phyloP scores from a whole-genome alignment of 108 stramenopile species.

The Nitzschia sp. region DNA sequence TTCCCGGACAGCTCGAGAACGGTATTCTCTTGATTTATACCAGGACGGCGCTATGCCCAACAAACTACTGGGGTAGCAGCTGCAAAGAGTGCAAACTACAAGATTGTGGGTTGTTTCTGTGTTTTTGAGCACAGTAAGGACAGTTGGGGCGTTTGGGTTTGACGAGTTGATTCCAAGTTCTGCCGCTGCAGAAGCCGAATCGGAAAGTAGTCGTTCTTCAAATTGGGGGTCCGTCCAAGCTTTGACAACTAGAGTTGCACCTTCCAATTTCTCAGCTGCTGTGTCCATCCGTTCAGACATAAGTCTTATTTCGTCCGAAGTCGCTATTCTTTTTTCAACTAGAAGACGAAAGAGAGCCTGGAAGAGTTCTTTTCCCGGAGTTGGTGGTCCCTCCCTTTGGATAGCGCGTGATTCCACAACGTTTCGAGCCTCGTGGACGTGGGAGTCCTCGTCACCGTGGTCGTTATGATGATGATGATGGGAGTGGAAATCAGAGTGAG shows the following conservation, averaged over 20 bases:
- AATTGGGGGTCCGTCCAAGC: slow-evolving; percentile 58
- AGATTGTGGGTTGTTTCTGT: slow-evolving; percentile 55
- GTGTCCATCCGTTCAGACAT: slow-evolving; percentile 45
- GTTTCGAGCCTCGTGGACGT: slow-evolving; percentile 36
- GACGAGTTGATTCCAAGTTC: slow-evolving; percentile 54
- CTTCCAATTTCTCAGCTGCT: slow-evolving; percentile 30
- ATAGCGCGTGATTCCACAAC: slow-evolving; percentile 40
- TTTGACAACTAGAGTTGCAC: slow-evolving; percentile 42
- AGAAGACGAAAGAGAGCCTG: slow-evolving; percentile 32
- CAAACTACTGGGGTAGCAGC: slow-evolving; percentile 59
- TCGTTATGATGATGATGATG: slow-evolving; percentile 19
- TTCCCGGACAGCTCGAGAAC: slow-evolving; percentile 67
- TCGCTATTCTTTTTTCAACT: slow-evolving; percentile 26
- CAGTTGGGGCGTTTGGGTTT: slow-evolving; percentile 68
- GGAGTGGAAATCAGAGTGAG: slow-evolving; percentile 15
- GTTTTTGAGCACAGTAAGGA: slow-evolving; percentile 52
- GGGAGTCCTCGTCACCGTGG: slow-evolving; percentile 23
- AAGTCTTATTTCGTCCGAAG: slow-evolving; percentile 34
- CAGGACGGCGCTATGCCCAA: slow-evolving; percentile 64
- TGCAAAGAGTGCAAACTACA: slow-evolving; percentile 67
- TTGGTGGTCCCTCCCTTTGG: slow-evolving; percentile 34
- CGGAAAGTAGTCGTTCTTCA: slow-evolving; percentile 37
- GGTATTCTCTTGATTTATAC: slow-evolving; percentile 67
- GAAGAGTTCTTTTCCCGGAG: slow-evolving; percentile 41
- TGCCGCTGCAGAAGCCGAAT: slow-evolving; percentile 50